Evolutionary conservation across 345 rosid species (phyloP).

Genomic region (Gossypium arboreum): DNA sequence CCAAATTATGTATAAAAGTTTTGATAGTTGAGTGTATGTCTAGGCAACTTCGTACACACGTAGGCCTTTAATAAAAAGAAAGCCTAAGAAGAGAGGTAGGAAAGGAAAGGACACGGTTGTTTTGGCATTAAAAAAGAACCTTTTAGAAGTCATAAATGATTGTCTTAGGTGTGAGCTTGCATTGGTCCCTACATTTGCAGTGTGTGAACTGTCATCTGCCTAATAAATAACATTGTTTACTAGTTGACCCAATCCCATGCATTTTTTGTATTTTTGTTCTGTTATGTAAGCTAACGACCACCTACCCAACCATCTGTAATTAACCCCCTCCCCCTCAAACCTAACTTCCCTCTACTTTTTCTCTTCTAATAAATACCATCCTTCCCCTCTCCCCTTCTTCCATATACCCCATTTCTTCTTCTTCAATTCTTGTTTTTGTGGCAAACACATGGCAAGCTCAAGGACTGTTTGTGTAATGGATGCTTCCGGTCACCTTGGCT

Average conservation of each 20-base stretch:
- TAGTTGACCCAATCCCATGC: neutral
- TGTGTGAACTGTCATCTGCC: neutral
- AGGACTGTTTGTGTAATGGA: constrained; percentile 56
- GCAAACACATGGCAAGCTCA: constrained; percentile 26
- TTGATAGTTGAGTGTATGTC: neutral
- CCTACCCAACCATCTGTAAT: constrained; percentile 6
- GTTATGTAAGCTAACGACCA: neutral
- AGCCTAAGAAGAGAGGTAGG: neutral
- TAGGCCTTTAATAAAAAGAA: neutral
- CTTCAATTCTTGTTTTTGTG: neutral
- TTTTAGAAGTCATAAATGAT: neutral
- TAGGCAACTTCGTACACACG: neutral
- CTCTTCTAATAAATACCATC: neutral
- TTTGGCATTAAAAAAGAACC: neutral
- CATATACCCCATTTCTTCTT: neutral
- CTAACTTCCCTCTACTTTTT: neutral
- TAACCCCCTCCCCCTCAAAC: constrained; percentile 8
- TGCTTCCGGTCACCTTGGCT: constrained; percentile 50
- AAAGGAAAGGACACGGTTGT: neutral
- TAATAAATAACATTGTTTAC: neutral
- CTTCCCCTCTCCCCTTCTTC: neutral
- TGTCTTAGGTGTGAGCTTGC: constrained; percentile 5
- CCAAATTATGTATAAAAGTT: too few species aligned
- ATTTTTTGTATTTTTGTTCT: neutral
- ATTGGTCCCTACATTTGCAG: neutral